Conservation (phyloP, 2,329 filamentous ascomycete genomes). For the Cercospora zeina region DNA sequence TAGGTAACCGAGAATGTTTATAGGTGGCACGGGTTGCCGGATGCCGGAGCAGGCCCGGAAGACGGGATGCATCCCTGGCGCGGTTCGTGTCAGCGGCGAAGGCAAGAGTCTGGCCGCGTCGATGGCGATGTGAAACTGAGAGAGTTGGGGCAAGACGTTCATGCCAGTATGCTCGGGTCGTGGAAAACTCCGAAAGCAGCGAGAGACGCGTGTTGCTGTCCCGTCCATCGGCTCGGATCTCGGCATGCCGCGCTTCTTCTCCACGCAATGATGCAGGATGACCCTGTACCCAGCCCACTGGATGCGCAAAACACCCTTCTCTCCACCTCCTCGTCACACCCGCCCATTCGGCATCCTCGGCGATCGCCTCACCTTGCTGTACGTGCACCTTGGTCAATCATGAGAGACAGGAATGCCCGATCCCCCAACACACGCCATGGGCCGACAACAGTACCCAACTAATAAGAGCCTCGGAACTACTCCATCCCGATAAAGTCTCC, state of each 20-base stretch:
- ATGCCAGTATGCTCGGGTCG: background rate
- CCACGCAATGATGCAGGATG: background rate
- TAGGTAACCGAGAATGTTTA: conserved; percentile 10
- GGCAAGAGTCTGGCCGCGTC: conserved; percentile 2
- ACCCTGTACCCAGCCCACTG: background rate
- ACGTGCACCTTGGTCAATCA: too few species aligned
- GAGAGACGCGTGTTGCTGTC: background rate
- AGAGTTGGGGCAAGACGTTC: background rate
- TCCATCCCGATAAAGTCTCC: background rate
- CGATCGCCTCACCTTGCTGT: conserved; percentile 3
- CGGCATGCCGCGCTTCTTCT: background rate
- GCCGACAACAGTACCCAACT: background rate
- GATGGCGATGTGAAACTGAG: background rate
- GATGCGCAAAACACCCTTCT: background rate
- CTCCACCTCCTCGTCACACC: conserved; percentile 8
- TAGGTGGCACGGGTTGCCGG: conserved; percentile 1
- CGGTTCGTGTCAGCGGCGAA: background rate
- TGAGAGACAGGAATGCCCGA: background rate
- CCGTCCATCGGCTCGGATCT: background rate
- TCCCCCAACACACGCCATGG: background rate
- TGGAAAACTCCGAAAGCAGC: background rate
- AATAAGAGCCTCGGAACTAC: background rate
- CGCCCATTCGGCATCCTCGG: background rate
- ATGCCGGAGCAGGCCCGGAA: background rate
- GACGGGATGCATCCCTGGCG: conserved; percentile 1